Evolutionary conservation across 192 early-diverging fungal species (phyloP), one percentile per base, ranked within the genome.

Genomic region (Phlyctochytrium bullatum): DNA sequence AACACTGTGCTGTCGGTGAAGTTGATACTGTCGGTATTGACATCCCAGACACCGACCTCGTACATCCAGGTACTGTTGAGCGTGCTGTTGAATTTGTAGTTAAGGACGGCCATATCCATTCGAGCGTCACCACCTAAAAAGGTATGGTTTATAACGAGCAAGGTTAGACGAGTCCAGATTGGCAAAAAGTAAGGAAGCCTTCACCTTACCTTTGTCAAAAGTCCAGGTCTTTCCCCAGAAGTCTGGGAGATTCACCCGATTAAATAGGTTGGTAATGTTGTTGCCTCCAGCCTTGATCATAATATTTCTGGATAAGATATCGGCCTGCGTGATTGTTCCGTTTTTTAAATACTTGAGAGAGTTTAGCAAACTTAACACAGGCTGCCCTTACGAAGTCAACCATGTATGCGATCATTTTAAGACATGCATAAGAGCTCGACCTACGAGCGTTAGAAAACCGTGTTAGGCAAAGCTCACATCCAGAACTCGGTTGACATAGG

Each of bases 181-280:
- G 12, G n/a, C 10, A 57, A 57, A 28, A 57, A 14, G 12, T 25
- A 25, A 10, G 6, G 20, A 6, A 27, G 54, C 6, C 12, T 10
- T 57, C 12, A 57, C 20, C 54, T 24, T 57, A 57, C 54, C 25
- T 57, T 27, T 57, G 27, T 57, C 54, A 57, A 57, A 25, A 10
- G 6, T 28, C 4, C 6, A 57, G 6, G 54, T 14, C 20, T 57
- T 57, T 28, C 54, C 54, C 40, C 40, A 47, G 40, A 14, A 47
- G 20, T 47, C 40, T 20, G 40, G 20, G 10, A 47, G 6, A 14
- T 47, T 47, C 20, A 6, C 20, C 40, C 6, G 10, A 20, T 47
- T 47, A 27, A 57, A 57, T 6, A 57, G 25, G 54, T 57, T 28
- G 54, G 54, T 14, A 25, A 57, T 57, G 16, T 57, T 57, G 10